These are phyloP conservation scores for Tolypocladium tropicale DNA, from an alignment of 2,329 filamentous ascomycete genomes.

Conservation along the genomic window DNA sequence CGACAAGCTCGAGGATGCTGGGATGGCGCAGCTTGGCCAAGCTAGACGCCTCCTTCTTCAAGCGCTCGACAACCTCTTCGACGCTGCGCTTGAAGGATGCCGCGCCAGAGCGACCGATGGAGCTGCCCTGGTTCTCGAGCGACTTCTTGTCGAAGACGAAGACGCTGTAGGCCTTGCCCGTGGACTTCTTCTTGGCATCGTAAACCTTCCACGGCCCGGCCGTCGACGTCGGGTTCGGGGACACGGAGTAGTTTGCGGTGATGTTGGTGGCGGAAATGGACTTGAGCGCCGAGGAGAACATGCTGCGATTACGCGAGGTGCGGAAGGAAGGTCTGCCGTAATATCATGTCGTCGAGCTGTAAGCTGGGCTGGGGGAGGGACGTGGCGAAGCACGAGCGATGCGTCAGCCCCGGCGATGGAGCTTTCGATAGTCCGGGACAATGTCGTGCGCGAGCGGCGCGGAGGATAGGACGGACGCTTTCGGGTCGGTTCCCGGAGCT, in stretches of 20 bases:
- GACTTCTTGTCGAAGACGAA: conserved; percentile 91
- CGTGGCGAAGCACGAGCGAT: not conserved
- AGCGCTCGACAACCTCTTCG: conserved; percentile 81
- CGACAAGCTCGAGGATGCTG: conserved; percentile 81
- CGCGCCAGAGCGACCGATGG: conserved; percentile 33
- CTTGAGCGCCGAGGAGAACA: conserved; percentile 92
- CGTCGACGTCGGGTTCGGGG: conserved; percentile 62
- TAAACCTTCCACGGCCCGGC: conserved; percentile 96
- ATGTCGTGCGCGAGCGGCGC: not conserved
- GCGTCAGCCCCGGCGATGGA: not conserved
- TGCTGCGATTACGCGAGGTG: conserved; percentile 27
- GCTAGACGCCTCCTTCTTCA: conserved; percentile 86
- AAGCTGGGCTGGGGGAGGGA: not conserved
- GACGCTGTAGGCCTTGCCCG: conserved; percentile 77
- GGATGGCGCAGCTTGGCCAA: conserved; percentile 84
- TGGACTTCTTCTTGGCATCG: conserved; percentile 94
- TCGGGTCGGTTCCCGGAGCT: not conserved
- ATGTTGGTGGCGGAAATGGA: conserved; percentile 88
- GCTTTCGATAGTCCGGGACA: not conserved
- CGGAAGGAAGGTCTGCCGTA: conserved; percentile 8
- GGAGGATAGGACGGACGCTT: not conserved
- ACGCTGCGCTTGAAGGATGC: conserved; percentile 67
- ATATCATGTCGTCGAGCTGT: conserved; percentile 15
- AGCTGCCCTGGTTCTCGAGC: conserved; percentile 49
- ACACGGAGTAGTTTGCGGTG: conserved; percentile 78